Evolutionary conservation across 2,329 filamentous ascomycete genomes (phyloP), one percentile per base, ranked within the genome.

Genomic region (Colletotrichum falcatum): DNA sequence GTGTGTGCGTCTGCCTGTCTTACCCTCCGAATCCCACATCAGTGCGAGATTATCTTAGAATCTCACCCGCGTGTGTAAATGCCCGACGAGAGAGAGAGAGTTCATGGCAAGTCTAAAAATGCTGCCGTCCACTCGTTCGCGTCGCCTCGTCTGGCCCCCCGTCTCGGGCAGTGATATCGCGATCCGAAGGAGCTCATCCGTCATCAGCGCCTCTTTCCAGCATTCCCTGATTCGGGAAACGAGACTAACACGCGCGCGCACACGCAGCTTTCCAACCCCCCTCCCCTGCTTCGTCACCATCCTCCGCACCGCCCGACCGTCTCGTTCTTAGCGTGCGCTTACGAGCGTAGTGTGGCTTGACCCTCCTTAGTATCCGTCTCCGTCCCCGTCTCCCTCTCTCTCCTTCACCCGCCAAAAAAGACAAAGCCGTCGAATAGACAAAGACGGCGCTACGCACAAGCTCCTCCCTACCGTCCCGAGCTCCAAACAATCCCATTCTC

Each of bases 371-470:
- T n/a, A n/a, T n/a, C 6, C 26, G 23, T 18, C 4, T 33, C 30
- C 30, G 30, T 12, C 8, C 30, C 55, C 2, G 23, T 20, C 39
- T 33, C 56, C n/a, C 11, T 23, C 16, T 60, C 23, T n/a, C 8
- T 9, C 11, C 26, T 59, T 16, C 39, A 23, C 26, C 58, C 58
- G 42, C 42, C 39, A 9, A 20, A 26, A 35, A n/a, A n/a, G n/a
- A n/a, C n/a, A n/a, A n/a, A n/a, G n/a, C n/a, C n/a, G n/a, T n/a
- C n/a, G n/a, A n/a, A n/a, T n/a, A n/a, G 51, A 61, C 58, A 61
- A 61, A 35, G 28, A 20, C 56, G 58, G 9, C 58, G 58, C 58
- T 61, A 61, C 42, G 20, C 30, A 55, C 26, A n/a, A 55, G 42
- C 39, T 44, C 42, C 42, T 55, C 51, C 30, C 51, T 5, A 35